These are phyloP conservation scores for Myriosclerotinia scirpicola DNA, from an alignment of 2,329 filamentous ascomycete genomes.

Conservation along the genomic window DNA sequence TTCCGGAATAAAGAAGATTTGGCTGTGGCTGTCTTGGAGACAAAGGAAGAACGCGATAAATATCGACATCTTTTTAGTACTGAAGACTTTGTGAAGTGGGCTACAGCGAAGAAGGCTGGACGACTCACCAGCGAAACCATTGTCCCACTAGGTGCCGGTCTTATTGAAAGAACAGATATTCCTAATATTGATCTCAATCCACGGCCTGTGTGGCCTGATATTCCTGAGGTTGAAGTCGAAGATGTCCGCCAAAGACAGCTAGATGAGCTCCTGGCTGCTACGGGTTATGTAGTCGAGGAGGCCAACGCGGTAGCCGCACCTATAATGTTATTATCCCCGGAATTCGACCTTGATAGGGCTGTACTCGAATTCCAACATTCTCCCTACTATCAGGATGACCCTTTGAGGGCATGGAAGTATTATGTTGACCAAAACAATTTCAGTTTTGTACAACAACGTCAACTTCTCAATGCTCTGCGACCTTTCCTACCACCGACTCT, in stretches of 20 bases:
- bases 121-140: conserved; percentile 1
- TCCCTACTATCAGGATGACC: conserved; percentile 5
- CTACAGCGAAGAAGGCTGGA: conserved; percentile 27
- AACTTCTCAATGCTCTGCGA: conserved; percentile 1
- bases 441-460: conserved; percentile 5
- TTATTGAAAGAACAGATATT: not conserved
- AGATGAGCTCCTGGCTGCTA: conserved; percentile 34
- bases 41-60: conserved; percentile 59
- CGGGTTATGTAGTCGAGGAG: conserved; percentile 38
- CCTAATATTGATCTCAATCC: conserved; percentile 1
- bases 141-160: not conserved
- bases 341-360: conserved; percentile 14
- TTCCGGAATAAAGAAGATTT: conserved; percentile 81
- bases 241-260: conserved; percentile 35
- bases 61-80: conserved; percentile 52
- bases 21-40: conserved; percentile 65
- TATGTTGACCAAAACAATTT: conserved; percentile 2
- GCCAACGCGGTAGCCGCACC: conserved; percentile 27
- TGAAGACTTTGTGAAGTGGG: conserved; percentile 44
- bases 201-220: conserved; percentile 27
- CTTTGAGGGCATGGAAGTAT: conserved; percentile 11
- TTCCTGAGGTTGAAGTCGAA: conserved; percentile 37
- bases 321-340: conserved; percentile 2
- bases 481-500: not conserved
- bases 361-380: conserved; percentile 1